Base-by-base conservation (phyloP, 768 basidiomycete species). In the Kockovaella imperatae region DNA sequence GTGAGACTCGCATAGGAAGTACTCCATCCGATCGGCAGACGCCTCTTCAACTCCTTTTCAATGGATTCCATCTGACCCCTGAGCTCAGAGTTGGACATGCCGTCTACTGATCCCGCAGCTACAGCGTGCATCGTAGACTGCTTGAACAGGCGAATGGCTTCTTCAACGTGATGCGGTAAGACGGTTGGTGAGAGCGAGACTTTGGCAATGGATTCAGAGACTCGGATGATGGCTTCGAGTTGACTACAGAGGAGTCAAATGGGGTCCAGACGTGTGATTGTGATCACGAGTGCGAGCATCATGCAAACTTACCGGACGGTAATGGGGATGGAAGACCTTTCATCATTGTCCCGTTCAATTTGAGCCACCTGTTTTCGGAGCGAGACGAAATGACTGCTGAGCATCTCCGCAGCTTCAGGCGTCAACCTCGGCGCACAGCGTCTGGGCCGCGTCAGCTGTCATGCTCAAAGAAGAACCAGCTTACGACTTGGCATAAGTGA, bases 61-160 rank as follows among this genome's bases (percentile, higher is more conserved):
- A 99, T 95, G 56, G 79, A 78, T 25, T 77, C 74, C 78, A 96
- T 89, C 74, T 97, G 93, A 45, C 90, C 90, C 68, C 91, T 90
- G 31, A 97, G 74, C 60, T 90, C 89, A 3, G 84, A 83, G 35
- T 91, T 80, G 13, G 88, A 86, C 50, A 97, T 75, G 0, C 95
- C 95, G 59, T 97, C 95, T 15, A 84, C 83, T 26, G 87, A 84
- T 11, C 95, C 91, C 0, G 90, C 89, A 11, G 86, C 84, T 23
- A 97, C 91, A 21, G 95, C 95, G 68, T 97, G 90, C 93, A 99
- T 97, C 2, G 95, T 97, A 7, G 91, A 96, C 74, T 83, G 91
- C 66, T 93, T 97, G 82, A 99, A 99, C 34, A 99, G 73, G 8
- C 95, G 84, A 59, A 97, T 96, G 5, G 95, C 87, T 71, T 99